Percentiles rank a stretch among this genome's conserved stretches.
These are phyloP conservation scores for Penicillium longicatenatum DNA, from an alignment of 495 filamentous ascomycete genomes.

Conservation along the genomic window DNA sequence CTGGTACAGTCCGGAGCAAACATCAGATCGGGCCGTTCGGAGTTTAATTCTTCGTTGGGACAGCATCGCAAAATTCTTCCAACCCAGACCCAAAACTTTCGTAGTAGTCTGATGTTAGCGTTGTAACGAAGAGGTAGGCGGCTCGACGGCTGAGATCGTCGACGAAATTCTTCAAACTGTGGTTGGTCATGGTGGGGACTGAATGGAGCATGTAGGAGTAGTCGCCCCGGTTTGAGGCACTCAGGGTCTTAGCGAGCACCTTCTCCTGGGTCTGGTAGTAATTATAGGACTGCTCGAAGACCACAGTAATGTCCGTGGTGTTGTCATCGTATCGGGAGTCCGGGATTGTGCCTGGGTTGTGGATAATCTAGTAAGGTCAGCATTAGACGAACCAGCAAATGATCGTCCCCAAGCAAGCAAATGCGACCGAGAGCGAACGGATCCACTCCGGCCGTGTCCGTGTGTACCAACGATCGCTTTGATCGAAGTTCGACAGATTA, in stretches of 20 bases:
- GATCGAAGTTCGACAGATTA: neutral
- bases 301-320: slow-evolving; percentile 4
- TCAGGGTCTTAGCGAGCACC: neutral
- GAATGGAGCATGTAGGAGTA: slow-evolving; percentile 8
- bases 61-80: neutral
- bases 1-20: neutral
- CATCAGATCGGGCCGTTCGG: neutral
- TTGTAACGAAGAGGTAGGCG: slow-evolving; percentile 1
- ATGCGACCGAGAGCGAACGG: neutral
- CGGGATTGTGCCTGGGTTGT: slow-evolving; percentile 7
- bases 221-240: neutral
- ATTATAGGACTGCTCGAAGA: slow-evolving; percentile 2
- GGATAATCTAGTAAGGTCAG: slow-evolving; percentile 7
- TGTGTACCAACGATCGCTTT: neutral
- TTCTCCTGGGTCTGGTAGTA: neutral
- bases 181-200: slow-evolving; percentile 2
- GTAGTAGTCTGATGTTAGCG: neutral
- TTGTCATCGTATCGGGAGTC: slow-evolving; percentile 1
- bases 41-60: neutral
- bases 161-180: slow-evolving; percentile 1
- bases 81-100: neutral
- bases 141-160: slow-evolving; percentile 1
- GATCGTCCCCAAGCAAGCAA: neutral
- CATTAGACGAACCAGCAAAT: neutral
- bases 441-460: neutral